phyloP scores from a whole-genome alignment of 2,329 filamentous ascomycete genomes.

The Trichoderma sp. region DNA sequence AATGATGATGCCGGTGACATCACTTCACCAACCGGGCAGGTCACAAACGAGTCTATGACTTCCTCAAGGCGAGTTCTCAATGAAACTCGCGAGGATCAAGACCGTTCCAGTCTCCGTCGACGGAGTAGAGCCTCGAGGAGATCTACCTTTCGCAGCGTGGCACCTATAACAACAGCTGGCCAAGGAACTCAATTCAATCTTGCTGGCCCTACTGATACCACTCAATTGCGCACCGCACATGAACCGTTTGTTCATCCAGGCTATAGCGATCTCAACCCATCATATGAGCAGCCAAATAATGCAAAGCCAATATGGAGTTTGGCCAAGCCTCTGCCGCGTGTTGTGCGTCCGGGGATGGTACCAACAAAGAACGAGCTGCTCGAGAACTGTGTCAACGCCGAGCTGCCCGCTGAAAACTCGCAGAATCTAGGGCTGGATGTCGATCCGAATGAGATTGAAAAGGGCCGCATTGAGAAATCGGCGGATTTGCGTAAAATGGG shows the following conservation, averaged over 20 bases:
- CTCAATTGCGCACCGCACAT: background rate
- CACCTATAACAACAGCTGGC: background rate
- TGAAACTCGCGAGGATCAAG: background rate
- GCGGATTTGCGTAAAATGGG: background rate
- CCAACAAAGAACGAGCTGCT: slow-evolving; percentile 5
- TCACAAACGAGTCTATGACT: background rate
- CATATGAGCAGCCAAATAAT: background rate
- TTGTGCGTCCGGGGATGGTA: slow-evolving; percentile 10
- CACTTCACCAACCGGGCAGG: background rate
- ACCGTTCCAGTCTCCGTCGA: background rate
- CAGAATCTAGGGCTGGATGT: slow-evolving; percentile 4
- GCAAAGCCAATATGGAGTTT: slow-evolving; percentile 9
- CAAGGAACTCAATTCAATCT: slow-evolving; percentile 2
- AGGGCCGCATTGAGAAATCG: slow-evolving; percentile 2
- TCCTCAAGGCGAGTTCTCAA: background rate
- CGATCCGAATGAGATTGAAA: slow-evolving; percentile 10
- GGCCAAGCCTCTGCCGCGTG: slow-evolving; percentile 1
- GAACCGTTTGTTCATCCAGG: background rate
- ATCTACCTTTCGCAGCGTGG: background rate
- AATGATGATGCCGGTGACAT: background rate
- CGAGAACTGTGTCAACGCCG: background rate
- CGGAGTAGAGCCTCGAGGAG: slow-evolving; percentile 4
- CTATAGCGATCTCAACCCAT: background rate
- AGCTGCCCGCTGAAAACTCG: slow-evolving; percentile 4
- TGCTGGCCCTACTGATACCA: background rate